These are phyloP conservation scores for Pneumocystis carinii DNA, from an alignment of 1,139 yeast species.

Conservation along the genomic window DNA sequence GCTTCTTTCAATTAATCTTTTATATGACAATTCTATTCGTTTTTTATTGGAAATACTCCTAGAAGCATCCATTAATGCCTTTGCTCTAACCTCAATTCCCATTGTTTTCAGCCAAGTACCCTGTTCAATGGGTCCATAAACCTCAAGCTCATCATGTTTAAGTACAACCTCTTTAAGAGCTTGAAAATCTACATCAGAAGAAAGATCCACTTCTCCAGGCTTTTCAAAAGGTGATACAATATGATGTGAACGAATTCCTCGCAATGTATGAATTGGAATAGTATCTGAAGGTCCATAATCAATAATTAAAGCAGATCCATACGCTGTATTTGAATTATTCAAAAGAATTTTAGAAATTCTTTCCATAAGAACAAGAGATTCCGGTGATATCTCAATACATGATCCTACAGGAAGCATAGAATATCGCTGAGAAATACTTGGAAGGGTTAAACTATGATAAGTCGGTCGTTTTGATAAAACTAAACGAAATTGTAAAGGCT, in stretches of 20 bases:
- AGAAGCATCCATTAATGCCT: slow-evolving; percentile 25
- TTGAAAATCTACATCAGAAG: slow-evolving; percentile 70
- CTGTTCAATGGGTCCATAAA: slow-evolving; percentile 52
- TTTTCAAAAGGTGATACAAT: slow-evolving; percentile 60
- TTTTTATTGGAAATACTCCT: slow-evolving; percentile 22
- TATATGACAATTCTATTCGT: slow-evolving; percentile 41
- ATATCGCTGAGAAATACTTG: slow-evolving; percentile 39
- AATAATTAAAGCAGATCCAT: slow-evolving; percentile 56
- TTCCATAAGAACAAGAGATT: slow-evolving; percentile 38
- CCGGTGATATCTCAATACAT: slow-evolving; percentile 62
- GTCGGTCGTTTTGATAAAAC: slow-evolving; percentile 48
- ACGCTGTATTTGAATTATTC: slow-evolving; percentile 32
- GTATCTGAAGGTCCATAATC: slow-evolving; percentile 58
- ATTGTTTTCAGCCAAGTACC: slow-evolving; percentile 67
- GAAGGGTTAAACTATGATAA: slow-evolving; percentile 45
- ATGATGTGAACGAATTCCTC: slow-evolving; percentile 62
- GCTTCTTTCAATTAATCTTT: slow-evolving; percentile 48
- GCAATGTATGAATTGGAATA: slow-evolving; percentile 51
- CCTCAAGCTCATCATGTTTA: slow-evolving; percentile 23
- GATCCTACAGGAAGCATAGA: slow-evolving; percentile 40
- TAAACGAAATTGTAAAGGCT: slow-evolving; percentile 34
- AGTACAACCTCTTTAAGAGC: slow-evolving; percentile 33
- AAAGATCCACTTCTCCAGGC: slow-evolving; percentile 72
- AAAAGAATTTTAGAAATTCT: slow-evolving; percentile 22
- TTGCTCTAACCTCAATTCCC: slow-evolving; percentile 61